Evolutionary conservation across 495 filamentous ascomycete species (phyloP).

Genomic region (Hypoxylon cercidicola): DNA sequence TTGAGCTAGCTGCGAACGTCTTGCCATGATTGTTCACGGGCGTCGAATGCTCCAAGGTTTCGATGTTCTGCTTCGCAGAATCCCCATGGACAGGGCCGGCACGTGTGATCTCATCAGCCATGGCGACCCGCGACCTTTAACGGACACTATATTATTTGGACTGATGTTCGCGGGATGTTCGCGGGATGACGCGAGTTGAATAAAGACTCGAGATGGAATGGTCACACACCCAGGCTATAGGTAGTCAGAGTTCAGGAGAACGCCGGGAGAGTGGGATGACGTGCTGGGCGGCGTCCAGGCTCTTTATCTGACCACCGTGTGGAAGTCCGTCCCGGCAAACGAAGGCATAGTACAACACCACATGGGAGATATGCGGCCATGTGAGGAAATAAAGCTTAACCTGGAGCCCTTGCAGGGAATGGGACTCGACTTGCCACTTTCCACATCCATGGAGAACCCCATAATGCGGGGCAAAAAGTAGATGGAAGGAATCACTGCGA

Average conservation of each 20-base stretch:
- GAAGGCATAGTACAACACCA: slow-evolving; percentile 5
- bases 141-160: too few species aligned
- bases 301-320: slow-evolving; percentile 32
- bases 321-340: slow-evolving; percentile 5
- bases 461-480: slow-evolving; percentile 27
- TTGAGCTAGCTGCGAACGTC: slow-evolving; percentile 27
- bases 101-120: slow-evolving; percentile 37
- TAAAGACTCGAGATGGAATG: too few species aligned
- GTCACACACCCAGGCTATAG: too few species aligned
- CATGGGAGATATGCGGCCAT: slow-evolving; percentile 14
- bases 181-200: too few species aligned
- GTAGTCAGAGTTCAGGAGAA: too few species aligned
- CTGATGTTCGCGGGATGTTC: too few species aligned
- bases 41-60: slow-evolving; percentile 24
- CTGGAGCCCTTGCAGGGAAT: slow-evolving; percentile 25
- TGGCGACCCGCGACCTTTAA: neutral
- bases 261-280: too few species aligned
- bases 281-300: slow-evolving; percentile 13
- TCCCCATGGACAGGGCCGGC: slow-evolving; percentile 12
- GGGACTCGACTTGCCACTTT: slow-evolving; percentile 27
- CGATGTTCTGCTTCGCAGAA: slow-evolving; percentile 24
- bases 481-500: slow-evolving; percentile 15
- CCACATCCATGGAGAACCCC: slow-evolving; percentile 24
- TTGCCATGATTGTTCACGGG: neutral
- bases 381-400: slow-evolving; percentile 36